Conservation (phyloP, 495 filamentous ascomycete genomes). For the Lophium mytilinum region DNA sequence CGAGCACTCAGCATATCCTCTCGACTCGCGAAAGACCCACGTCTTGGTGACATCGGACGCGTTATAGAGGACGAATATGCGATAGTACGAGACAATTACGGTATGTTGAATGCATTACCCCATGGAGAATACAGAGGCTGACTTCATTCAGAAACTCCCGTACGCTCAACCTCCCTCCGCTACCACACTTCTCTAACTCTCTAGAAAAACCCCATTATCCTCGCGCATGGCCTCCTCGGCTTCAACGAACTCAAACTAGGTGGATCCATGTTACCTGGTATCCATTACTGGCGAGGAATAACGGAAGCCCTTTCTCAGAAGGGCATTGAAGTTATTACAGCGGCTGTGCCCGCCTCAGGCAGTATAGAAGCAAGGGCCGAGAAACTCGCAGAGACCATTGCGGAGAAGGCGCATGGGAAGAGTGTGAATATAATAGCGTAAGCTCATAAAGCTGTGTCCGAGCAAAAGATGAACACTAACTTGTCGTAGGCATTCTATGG, state of each 20-base stretch:
- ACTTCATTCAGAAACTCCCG: slow-evolving; percentile 8
- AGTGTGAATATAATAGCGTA: slow-evolving; percentile 85
- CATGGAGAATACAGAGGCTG: not conserved
- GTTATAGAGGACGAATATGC: slow-evolving; percentile 76
- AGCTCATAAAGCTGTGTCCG: slow-evolving; percentile 26
- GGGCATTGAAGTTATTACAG: slow-evolving; percentile 70
- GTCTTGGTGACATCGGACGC: slow-evolving; percentile 53
- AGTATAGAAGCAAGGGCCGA: slow-evolving; percentile 71
- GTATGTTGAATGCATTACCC: slow-evolving; percentile 36
- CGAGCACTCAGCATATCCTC: slow-evolving; percentile 1
- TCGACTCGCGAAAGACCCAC: slow-evolving; percentile 42
- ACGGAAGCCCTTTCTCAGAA: slow-evolving; percentile 64
- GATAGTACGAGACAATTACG: slow-evolving; percentile 57
- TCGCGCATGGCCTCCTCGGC: slow-evolving; percentile 85
- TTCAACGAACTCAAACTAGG: slow-evolving; percentile 77
- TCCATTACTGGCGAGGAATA: slow-evolving; percentile 92
- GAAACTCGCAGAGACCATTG: slow-evolving; percentile 57
- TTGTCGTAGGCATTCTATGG: slow-evolving; percentile 60
- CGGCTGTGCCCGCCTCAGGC: slow-evolving; percentile 68
- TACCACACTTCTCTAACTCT: not conserved
- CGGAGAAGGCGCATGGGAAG: slow-evolving; percentile 56
- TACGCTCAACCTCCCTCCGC: not conserved
- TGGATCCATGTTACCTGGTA: slow-evolving; percentile 60
- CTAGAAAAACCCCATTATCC: slow-evolving; percentile 60
- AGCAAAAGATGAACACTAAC: slow-evolving; percentile 5